phyloP scores from a whole-genome alignment of 495 filamentous ascomycete species.

The Pyrenopolyporus hunteri region DNA sequence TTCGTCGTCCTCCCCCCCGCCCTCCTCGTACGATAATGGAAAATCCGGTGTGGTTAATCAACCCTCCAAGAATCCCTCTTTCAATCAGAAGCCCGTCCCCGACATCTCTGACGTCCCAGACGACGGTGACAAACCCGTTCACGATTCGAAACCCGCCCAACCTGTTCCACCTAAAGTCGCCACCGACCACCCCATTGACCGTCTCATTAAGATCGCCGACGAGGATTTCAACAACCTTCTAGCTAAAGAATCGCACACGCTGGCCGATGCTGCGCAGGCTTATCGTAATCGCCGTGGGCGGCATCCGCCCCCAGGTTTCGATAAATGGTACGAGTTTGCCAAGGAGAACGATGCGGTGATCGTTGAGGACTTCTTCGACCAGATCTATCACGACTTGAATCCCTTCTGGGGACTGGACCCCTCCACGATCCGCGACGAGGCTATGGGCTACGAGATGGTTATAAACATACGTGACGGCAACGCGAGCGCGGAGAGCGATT shows the following conservation, averaged over 20 bases:
- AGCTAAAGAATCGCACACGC: slow-evolving; percentile 53
- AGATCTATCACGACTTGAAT: slow-evolving; percentile 71
- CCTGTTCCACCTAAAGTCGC: slow-evolving; percentile 29
- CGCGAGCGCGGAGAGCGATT: slow-evolving; percentile 58
- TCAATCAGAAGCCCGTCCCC: slow-evolving; percentile 24
- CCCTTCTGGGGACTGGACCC: slow-evolving; percentile 73
- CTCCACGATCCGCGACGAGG: slow-evolving; percentile 59
- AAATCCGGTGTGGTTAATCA: slow-evolving; percentile 20
- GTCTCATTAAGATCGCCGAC: slow-evolving; percentile 51
- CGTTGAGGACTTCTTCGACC: slow-evolving; percentile 75
- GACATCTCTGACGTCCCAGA: slow-evolving; percentile 2
- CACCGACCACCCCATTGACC: slow-evolving; percentile 54
- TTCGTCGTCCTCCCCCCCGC: slow-evolving; percentile 1
- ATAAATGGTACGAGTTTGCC: slow-evolving; percentile 72
- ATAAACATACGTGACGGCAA: slow-evolving; percentile 64
- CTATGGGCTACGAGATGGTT: slow-evolving; percentile 61
- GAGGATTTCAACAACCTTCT: slow-evolving; percentile 48
- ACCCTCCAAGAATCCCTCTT: slow-evolving; percentile 17
- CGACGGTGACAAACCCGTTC: slow-evolving; percentile 5
- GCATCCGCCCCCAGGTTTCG: slow-evolving; percentile 76
- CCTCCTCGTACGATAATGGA: slow-evolving; percentile 14
- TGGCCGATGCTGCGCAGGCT: slow-evolving; percentile 63
- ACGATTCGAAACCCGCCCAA: slow-evolving; percentile 22
- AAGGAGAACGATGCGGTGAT: slow-evolving; percentile 62
- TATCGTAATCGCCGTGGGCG: slow-evolving; percentile 69